Base-by-base conservation (phyloP, 202 grass and related monocot genomes). In the Musa balbisiana region DNA sequence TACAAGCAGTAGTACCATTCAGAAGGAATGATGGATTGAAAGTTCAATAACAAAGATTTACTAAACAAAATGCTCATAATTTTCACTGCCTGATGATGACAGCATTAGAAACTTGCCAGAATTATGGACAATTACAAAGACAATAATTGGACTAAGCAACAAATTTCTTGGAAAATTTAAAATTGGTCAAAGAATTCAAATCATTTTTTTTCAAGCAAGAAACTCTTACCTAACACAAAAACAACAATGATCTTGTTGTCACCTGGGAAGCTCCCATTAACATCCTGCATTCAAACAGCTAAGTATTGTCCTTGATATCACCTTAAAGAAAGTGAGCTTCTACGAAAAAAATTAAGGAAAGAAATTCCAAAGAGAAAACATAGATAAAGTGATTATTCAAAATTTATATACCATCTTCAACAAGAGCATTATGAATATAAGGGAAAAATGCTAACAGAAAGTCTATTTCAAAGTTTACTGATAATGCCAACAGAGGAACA, bases 171-270 rank as follows among this genome's bases (percentile, higher is more conserved):
- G 19, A 51, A 3, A 49, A 70, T 8, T 11, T 43, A 43, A 33
- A 51, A 70, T 51, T 70, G 29, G 16, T 6, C 20, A 51, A 10
- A 21, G 1, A 70, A 70, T 51, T 51, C n/a, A 49, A 25, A 49
- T 24, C 19, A 15, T 25, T n/a, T 4, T 70, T 24, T 52, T 9
- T 52, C 17, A 51, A 52, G n/a, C 49, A 24, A 14, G 74, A 14
- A 64, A 56, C 12, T 76, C n/a, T 76, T 60, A 76, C 74, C 74
- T 76, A 76, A 64, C 59, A 73, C 71, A 27, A 73, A 73, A 16
- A 73, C 51, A 25, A 73, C 71, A 1, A 23, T 10, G 20, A 73
- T 73, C 21, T 55, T 55, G 11, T 55, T 16, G 5, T 73, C 51
- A 25, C 11, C 71, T 27, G 71, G 51, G 3, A 73, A 73, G 8